These are phyloP conservation scores for Gastrolobium villosum DNA, from an alignment of 306 rosid genomes.

Conservation along the genomic window DNA sequence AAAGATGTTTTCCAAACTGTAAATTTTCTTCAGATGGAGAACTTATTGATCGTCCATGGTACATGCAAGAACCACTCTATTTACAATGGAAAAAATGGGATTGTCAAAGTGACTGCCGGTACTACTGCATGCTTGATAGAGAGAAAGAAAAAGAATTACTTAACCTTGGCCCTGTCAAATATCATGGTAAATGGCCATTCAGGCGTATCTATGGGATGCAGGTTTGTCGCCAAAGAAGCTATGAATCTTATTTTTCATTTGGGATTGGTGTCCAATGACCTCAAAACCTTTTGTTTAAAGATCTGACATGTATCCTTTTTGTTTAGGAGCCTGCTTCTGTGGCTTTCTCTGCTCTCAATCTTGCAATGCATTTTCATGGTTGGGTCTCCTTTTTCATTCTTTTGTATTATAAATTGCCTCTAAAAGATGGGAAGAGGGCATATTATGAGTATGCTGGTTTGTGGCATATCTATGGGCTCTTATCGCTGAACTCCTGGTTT, in stretches of 20 bases:
- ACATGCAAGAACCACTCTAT: constrained; percentile 77
- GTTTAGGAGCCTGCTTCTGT: constrained; percentile 84
- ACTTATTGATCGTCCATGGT: constrained; percentile 67
- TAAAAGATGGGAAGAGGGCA: constrained; percentile 64
- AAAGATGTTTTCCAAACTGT: constrained; percentile 73
- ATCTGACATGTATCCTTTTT: constrained; percentile 44
- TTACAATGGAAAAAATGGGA: constrained; percentile 82
- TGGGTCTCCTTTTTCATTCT: constrained; percentile 77
- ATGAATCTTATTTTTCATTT: constrained; percentile 34
- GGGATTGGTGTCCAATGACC: neutral
- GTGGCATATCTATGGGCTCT: constrained; percentile 81
- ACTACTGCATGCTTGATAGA: constrained; percentile 80
- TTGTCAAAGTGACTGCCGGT: constrained; percentile 80
- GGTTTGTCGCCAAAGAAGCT: constrained; percentile 60
- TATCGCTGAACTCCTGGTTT: constrained; percentile 78
- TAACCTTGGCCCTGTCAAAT: constrained; percentile 68
- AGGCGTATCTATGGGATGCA: constrained; percentile 77
- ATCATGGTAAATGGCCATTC: constrained; percentile 95
- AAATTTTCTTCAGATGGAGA: constrained; percentile 63
- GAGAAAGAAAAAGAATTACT: constrained; percentile 69
- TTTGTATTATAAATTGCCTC: constrained; percentile 68
- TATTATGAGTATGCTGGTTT: constrained; percentile 74
- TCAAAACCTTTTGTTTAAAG: constrained; percentile 17
- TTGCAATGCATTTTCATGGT: constrained; percentile 86
- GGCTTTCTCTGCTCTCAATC: constrained; percentile 78